Conservation (phyloP, 441 rosid genomes). For the Arabidopsis lyrata region DNA sequence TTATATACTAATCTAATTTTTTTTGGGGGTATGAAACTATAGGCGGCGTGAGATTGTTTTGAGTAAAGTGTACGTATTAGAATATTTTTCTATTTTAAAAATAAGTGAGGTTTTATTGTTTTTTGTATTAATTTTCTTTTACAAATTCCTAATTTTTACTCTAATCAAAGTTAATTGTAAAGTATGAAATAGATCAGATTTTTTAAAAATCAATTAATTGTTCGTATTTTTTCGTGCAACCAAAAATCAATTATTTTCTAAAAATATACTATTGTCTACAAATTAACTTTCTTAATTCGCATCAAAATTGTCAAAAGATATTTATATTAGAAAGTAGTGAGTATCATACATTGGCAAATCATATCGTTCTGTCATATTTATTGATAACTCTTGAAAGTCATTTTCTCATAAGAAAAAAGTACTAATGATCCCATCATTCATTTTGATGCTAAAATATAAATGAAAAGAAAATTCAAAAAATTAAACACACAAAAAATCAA, state of each 20-base stretch:
- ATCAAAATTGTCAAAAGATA: too few species aligned
- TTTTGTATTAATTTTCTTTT: not conserved
- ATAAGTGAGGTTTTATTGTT: not conserved
- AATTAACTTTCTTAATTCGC: too few species aligned
- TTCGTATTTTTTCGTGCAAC: too few species aligned
- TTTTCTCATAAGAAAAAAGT: not conserved
- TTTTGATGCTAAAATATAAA: not conserved
- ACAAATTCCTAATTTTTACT: not conserved
- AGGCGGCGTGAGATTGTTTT: slow-evolving; percentile 39
- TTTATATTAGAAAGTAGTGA: too few species aligned
- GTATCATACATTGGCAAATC: too few species aligned
- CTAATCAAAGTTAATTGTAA: not conserved
- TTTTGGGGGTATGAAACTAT: slow-evolving; percentile 11
- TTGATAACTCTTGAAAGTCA: not conserved
- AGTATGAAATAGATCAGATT: too few species aligned
- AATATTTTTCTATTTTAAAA: too few species aligned
- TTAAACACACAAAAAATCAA: not conserved
- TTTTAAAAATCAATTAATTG: too few species aligned
- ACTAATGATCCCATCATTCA: not conserved
- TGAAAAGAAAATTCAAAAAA: not conserved
- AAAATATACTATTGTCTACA: too few species aligned
- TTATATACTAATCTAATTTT: slow-evolving; percentile 16
- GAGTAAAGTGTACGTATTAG: slow-evolving; percentile 43
- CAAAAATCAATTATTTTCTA: too few species aligned
- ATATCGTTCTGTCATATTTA: not conserved